Evolutionary conservation across 192 early-diverging fungal species (phyloP), one percentile per base, ranked within the genome.

Genomic region (Umbelopsis sp.): DNA sequence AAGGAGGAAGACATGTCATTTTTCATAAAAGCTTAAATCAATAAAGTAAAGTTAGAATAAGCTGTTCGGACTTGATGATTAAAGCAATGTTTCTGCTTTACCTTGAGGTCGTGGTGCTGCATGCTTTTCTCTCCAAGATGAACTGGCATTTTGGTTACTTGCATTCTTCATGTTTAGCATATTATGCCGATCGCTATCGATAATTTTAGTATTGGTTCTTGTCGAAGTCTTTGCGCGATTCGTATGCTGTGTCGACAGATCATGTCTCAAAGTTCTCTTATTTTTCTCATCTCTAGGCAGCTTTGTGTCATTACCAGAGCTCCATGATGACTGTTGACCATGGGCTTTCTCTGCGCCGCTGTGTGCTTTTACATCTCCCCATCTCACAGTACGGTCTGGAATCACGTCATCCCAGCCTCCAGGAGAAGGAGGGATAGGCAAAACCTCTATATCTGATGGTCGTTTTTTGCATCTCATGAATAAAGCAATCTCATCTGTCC

Each of bases 391-490:
- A 2, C 68, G 68, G 2, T 70, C 68, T 33, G 68, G 68, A 15
- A 70, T 41, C 10, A 55, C 23, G 35, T 51, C 49, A 46, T 70
- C 51, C 68, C 68, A 70, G 4, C 52, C 68, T 16, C 68, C 68
- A 16, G 68, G 49, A 18, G 46, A 25, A 25, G 68, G 68, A 46
- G 68, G 68, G 4, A 70, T 48, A 27, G 49, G 46, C 20, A 41
- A 27, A 13, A 70, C 12, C 3, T 70, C 44, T 9, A 37, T 27
- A 41, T 49, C 49, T 22, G 13, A 70, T 30, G 41, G 37, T 18
- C 68, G 68, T 9, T 21, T 49, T 58, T 70, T 70, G 51, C 51
- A 52, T 51, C 68, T 27, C 68, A 70, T 70, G 46, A 70, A 70
- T 18, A 70, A 46, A 25, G 68, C 68, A 16, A 70, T 46, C 35